Percentiles rank a stretch among this genome's conserved stretches.
phyloP scores from a whole-genome alignment of 2,329 filamentous ascomycete genomes.

The Xylariaceae sp. region DNA sequence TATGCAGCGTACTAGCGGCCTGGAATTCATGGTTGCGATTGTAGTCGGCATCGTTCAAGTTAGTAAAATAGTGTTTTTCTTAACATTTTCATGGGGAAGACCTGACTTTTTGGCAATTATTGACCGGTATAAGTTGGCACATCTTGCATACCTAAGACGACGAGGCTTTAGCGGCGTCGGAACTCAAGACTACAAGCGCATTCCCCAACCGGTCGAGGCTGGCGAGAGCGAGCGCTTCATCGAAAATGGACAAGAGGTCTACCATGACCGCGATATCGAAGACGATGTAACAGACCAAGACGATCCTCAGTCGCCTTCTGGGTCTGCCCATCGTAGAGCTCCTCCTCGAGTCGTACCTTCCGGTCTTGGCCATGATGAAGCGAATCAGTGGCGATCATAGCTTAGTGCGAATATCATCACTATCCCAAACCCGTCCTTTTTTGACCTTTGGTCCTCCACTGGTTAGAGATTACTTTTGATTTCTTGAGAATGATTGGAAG shows the following conservation, averaged over 20 bases:
- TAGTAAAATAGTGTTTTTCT: constrained; percentile 29
- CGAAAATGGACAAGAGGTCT: constrained; percentile 21
- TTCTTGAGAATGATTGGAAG: no score
- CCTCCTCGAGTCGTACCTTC: constrained; percentile 25
- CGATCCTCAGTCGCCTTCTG: constrained; percentile 16
- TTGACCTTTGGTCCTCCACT: no score
- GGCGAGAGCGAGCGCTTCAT: constrained; percentile 27
- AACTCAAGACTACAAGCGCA: constrained; percentile 18
- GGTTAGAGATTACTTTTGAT: no score
- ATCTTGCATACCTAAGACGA: constrained; percentile 36
- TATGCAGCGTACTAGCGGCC: constrained; percentile 58
- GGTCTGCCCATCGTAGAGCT: constrained; percentile 14
- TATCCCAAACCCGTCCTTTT: no score
- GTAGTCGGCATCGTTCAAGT: constrained; percentile 64
- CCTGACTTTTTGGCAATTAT: constrained; percentile 19
- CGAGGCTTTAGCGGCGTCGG: constrained; percentile 11
- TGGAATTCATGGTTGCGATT: constrained; percentile 61
- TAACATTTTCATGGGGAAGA: neutral
- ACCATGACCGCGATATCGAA: constrained; percentile 26
- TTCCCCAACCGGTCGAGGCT: constrained; percentile 15
- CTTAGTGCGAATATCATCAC: no score
- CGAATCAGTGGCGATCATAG: constrained; percentile 22
- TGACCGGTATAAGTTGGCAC: constrained; percentile 33
- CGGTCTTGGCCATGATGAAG: constrained; percentile 20
- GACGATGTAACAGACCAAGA: neutral